Evolutionary conservation across 768 basidiomycete genomes (phyloP).

Genomic region (Collybiopsis luxurians): DNA sequence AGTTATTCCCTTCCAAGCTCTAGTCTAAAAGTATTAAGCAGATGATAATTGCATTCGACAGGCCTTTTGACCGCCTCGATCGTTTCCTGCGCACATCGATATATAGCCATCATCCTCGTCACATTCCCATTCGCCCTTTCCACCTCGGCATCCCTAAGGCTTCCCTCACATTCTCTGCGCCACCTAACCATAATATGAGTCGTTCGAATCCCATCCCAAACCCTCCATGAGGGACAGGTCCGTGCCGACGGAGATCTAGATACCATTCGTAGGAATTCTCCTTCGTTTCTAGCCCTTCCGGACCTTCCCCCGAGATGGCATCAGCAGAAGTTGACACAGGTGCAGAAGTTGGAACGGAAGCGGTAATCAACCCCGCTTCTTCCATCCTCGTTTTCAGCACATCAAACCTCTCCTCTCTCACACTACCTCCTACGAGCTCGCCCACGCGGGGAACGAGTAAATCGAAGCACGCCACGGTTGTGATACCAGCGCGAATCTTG

Average conservation of each 20-base stretch:
- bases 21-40: no score
- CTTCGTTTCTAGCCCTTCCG: no score
- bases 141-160: conserved; percentile 91
- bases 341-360: conserved; percentile 38
- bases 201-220: conserved; percentile 97
- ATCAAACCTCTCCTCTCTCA: conserved; percentile 74
- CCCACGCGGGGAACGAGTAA: conserved; percentile 85
- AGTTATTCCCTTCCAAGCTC: no score
- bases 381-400: conserved; percentile 51
- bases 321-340: conserved; percentile 12
- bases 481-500: no score
- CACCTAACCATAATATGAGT: conserved; percentile 82
- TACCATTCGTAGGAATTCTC: conserved; percentile 60
- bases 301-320: no score
- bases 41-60: no score
- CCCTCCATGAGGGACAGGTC: conserved; percentile 90
- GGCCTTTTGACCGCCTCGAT: no score
- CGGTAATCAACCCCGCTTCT: conserved; percentile 22
- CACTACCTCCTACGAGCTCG: conserved; percentile 89
- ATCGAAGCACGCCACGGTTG: conserved; percentile 93
- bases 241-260: conserved; percentile 76
- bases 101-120: no score
- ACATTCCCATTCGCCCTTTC: conserved; percentile 76
- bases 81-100: no score
- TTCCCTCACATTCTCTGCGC: conserved; percentile 89